A percentile compares a stretch with the other conserved stretches of the same genome.
Evolutionary conservation across 1,139 yeast species (phyloP).

Genomic region (Geotrichum carabidarum): DNA sequence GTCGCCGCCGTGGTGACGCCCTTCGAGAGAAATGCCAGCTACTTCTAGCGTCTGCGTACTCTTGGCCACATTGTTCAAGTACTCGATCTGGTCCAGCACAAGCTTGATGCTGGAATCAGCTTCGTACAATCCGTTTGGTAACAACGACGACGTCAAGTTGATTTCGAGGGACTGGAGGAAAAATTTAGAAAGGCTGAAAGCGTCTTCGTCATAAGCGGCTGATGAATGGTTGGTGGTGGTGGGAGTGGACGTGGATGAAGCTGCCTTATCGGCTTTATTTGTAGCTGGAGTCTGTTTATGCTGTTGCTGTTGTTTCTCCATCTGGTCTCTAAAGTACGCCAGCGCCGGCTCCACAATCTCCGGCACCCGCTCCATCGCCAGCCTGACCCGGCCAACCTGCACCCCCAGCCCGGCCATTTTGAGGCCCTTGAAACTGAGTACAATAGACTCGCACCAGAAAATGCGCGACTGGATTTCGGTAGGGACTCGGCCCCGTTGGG

Average conservation of each 20-base stretch:
- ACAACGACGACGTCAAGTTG: slow-evolving; percentile 12
- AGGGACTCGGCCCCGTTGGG: slow-evolving; percentile 10
- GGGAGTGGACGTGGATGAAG: neutral
- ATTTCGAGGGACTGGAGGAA: slow-evolving; percentile 10
- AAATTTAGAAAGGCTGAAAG: neutral
- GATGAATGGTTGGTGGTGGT: neutral
- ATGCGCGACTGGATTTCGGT: slow-evolving; percentile 18
- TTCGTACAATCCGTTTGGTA: slow-evolving; percentile 21
- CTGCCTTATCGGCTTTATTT: too few relatives aligned
- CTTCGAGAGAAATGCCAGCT: neutral
- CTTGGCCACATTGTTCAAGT: neutral
- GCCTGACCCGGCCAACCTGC: slow-evolving; percentile 43
- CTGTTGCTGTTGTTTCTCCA: neutral
- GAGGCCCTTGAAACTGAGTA: slow-evolving; percentile 24
- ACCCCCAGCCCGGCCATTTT: slow-evolving; percentile 41
- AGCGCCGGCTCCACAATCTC: slow-evolving; percentile 29
- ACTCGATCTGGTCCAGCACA: slow-evolving; percentile 11
- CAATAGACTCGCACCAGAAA: slow-evolving; percentile 24
- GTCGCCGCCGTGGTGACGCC: neutral
- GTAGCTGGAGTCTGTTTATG: neutral
- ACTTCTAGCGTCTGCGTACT: slow-evolving; percentile 2
- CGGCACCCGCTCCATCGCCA: slow-evolving; percentile 44
- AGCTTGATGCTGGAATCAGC: slow-evolving; percentile 12
- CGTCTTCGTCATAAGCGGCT: neutral
- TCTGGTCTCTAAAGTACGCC: slow-evolving; percentile 26